Evolutionary conservation across 2,329 filamentous ascomycete genomes (phyloP).

Genomic region (Aspergillus pseudoterreus): DNA sequence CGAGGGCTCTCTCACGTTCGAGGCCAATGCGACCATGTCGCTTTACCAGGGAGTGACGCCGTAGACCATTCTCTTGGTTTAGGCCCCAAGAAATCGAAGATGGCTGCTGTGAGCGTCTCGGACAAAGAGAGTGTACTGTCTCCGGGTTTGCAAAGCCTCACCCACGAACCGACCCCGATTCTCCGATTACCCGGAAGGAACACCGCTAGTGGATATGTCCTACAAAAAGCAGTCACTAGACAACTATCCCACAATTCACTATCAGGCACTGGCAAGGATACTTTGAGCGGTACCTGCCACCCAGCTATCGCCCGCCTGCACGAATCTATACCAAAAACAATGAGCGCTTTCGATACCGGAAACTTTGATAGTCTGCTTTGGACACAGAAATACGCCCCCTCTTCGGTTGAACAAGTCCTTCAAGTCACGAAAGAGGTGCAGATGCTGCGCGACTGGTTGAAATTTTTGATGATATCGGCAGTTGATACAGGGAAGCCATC

Average conservation of each 20-base stretch:
- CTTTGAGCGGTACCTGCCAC: slow-evolving; percentile 39
- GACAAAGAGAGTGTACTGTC: slow-evolving; percentile 32
- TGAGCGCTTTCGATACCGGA: slow-evolving; percentile 78
- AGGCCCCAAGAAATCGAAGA: slow-evolving; percentile 38
- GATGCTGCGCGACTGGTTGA: slow-evolving; percentile 77
- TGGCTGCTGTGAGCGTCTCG: slow-evolving; percentile 27
- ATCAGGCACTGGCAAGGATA: slow-evolving; percentile 1
- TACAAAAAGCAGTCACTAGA: slow-evolving; percentile 25
- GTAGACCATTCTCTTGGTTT: background rate
- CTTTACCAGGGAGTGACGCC: background rate
- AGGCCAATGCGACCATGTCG: slow-evolving; percentile 28
- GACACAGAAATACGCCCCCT: slow-evolving; percentile 81
- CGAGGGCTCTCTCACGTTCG: slow-evolving; percentile 47
- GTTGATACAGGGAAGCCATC: slow-evolving; percentile 59
- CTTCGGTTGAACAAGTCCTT: slow-evolving; percentile 65
- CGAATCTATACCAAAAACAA: slow-evolving; percentile 53
- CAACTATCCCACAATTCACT: slow-evolving; percentile 24
- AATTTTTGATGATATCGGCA: slow-evolving; percentile 68
- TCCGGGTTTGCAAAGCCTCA: background rate
- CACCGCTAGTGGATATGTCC: slow-evolving; percentile 25
- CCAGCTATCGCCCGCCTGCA: slow-evolving; percentile 60
- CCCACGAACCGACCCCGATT: background rate
- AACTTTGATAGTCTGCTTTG: slow-evolving; percentile 71
- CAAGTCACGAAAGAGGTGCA: slow-evolving; percentile 68
- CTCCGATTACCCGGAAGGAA: slow-evolving; percentile 28